phyloP scores from a whole-genome alignment of 331 rosid genomes.

The Quercus lobata region DNA sequence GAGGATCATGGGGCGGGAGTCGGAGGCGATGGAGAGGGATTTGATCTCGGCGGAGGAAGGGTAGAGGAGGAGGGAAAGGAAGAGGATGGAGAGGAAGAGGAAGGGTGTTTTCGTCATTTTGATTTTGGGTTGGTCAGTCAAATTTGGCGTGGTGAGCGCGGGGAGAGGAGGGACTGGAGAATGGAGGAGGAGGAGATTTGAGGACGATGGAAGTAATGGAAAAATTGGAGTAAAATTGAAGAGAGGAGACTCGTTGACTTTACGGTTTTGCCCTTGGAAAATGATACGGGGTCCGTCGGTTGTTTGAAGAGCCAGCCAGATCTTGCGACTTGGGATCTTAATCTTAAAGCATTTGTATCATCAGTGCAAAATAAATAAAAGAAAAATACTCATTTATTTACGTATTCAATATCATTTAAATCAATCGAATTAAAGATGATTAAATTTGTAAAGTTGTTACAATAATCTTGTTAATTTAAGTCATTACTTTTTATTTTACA shows the following conservation, averaged over 20 bases:
- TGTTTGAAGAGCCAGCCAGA: too few species aligned
- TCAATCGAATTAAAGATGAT: too few species aligned
- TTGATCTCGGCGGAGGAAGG: constrained; percentile 73
- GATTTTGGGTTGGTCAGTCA: neutral
- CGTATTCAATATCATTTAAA: too few species aligned
- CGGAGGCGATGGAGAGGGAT: constrained; percentile 60
- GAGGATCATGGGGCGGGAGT: constrained; percentile 73
- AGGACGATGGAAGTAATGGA: neutral
- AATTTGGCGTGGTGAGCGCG: neutral
- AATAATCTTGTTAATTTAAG: too few species aligned
- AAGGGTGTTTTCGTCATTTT: constrained; percentile 46
- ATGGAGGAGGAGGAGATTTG: neutral
- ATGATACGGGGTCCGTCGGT: too few species aligned
- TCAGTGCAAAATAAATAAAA: too few species aligned
- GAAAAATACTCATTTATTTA: too few species aligned
- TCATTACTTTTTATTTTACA: too few species aligned
- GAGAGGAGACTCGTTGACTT: neutral
- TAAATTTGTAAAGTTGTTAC: too few species aligned
- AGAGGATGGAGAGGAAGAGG: constrained; percentile 19
- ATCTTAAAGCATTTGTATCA: too few species aligned
- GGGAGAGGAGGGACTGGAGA: neutral
- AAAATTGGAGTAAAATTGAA: too few species aligned
- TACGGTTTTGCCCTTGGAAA: neutral
- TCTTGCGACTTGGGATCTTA: too few species aligned
- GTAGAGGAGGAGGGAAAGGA: constrained; percentile 9